phyloP scores from a whole-genome alignment of 768 basidiomycete species.

The Collybia sp. region DNA sequence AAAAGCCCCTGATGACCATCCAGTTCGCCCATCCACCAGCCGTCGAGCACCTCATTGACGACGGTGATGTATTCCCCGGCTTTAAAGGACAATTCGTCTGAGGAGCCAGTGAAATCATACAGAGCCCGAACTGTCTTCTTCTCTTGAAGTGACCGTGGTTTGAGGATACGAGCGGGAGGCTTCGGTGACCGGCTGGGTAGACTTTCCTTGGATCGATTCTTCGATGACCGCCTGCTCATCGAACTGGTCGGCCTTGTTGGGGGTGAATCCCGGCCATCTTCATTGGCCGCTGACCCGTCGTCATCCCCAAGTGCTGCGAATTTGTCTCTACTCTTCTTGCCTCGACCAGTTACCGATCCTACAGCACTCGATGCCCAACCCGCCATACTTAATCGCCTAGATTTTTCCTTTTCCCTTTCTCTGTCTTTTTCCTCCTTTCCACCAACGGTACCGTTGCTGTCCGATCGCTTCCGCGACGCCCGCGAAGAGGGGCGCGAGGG shows the following conservation, averaged over 20 bases:
- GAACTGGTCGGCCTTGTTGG: constrained; percentile 22
- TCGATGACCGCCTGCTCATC: constrained; percentile 22
- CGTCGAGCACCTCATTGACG: constrained; percentile 77
- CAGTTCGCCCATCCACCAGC: constrained; percentile 87
- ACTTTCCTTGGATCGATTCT: constrained; percentile 30
- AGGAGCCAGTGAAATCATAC: constrained; percentile 69
- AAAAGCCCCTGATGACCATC: constrained; percentile 74
- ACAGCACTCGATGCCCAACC: constrained; percentile 71
- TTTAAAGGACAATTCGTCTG: constrained; percentile 76
- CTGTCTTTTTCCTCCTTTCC: constrained; percentile 30
- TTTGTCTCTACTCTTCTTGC: constrained; percentile 51
- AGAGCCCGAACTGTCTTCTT: constrained; percentile 62
- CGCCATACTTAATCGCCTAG: constrained; percentile 42
- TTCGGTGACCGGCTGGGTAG: constrained; percentile 23
- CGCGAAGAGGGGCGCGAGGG: constrained; percentile 53
- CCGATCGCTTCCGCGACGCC: constrained; percentile 61
- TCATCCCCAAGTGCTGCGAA: constrained; percentile 54
- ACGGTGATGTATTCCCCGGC: constrained; percentile 74
- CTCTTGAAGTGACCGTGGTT: constrained; percentile 43
- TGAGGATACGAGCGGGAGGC: constrained; percentile 36
- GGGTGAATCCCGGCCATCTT: constrained; percentile 17
- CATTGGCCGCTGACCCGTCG: constrained; percentile 21
- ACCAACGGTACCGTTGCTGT: constrained; percentile 42
- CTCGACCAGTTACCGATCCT: constrained; percentile 51
- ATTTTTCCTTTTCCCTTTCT: constrained; percentile 30